These are phyloP conservation scores for Trypanosoma cruzi DNA, from an alignment of 208 protist genomes.

Conservation along the genomic window DNA sequence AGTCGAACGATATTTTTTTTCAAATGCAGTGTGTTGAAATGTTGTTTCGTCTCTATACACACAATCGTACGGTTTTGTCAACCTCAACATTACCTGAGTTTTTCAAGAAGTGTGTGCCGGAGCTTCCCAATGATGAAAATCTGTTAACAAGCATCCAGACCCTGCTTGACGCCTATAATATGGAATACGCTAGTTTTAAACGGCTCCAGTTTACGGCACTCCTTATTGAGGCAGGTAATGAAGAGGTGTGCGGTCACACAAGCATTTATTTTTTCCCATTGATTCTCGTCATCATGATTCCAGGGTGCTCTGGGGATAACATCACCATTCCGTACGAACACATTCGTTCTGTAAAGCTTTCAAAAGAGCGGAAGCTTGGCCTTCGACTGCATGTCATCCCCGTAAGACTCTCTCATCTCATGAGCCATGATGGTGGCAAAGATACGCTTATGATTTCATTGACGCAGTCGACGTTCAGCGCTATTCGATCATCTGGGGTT, in stretches of 20 bases:
- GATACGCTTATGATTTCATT: constrained; percentile 73
- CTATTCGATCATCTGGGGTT: constrained; percentile 53
- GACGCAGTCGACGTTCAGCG: constrained; percentile 63
- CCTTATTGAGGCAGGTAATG: constrained; percentile 51
- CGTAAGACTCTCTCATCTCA: constrained; percentile 51
- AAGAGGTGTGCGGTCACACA: constrained; percentile 64
- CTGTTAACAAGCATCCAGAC: constrained; percentile 68
- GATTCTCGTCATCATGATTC: constrained; percentile 70
- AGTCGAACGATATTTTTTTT: constrained; percentile 80
- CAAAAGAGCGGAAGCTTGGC: constrained; percentile 67
- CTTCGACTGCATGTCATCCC: constrained; percentile 77
- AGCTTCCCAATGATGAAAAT: constrained; percentile 74
- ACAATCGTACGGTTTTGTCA: constrained; percentile 51
- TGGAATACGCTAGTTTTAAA: constrained; percentile 34
- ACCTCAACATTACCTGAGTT: constrained; percentile 40
- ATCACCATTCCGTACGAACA: constrained; percentile 89
- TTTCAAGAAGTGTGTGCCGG: constrained; percentile 59
- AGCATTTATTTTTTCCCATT: constrained; percentile 82
- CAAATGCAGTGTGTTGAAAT: constrained; percentile 91
- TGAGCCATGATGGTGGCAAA: constrained; percentile 38
- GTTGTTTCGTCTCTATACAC: constrained; percentile 75
- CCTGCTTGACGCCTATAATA: constrained; percentile 73
- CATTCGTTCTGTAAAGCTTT: constrained; percentile 81
- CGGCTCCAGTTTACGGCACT: constrained; percentile 58
- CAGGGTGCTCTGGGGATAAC: constrained; percentile 54